Conservation (phyloP, 1,139 yeast genomes). For the Candida anutae region DNA sequence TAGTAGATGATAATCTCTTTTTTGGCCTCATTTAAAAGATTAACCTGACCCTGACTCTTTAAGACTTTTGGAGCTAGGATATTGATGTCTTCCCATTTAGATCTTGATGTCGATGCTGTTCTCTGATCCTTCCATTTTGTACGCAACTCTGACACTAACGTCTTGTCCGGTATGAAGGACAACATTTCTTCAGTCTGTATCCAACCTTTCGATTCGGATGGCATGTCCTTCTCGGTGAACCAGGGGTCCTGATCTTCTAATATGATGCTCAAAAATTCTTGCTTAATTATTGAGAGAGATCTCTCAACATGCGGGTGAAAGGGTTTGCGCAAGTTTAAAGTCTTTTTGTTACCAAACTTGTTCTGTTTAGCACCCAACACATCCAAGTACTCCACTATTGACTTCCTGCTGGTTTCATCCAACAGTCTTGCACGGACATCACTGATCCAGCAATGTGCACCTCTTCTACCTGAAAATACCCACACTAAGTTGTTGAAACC, state of each 20-base stretch:
- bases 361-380: slow-evolving; percentile 50
- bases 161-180: slow-evolving; percentile 52
- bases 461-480: slow-evolving; percentile 99
- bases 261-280: slow-evolving; percentile 57
- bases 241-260: slow-evolving; percentile 86
- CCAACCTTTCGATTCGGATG: slow-evolving; percentile 36
- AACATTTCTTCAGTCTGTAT: slow-evolving; percentile 47
- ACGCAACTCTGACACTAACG: slow-evolving; percentile 45
- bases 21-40: slow-evolving; percentile 59
- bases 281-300: slow-evolving; percentile 59
- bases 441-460: slow-evolving; percentile 98
- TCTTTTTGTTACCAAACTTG: slow-evolving; percentile 26
- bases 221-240: slow-evolving; percentile 17
- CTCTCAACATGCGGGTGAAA: slow-evolving; percentile 83
- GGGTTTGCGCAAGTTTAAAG: slow-evolving; percentile 61
- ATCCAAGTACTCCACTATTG: slow-evolving; percentile 78
- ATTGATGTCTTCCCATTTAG: slow-evolving; percentile 84
- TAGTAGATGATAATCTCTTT: slow-evolving; percentile 77
- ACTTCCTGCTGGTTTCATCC: slow-evolving; percentile 65
- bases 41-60: slow-evolving; percentile 30
- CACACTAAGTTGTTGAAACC: slow-evolving; percentile 82
- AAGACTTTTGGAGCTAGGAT: slow-evolving; percentile 41
- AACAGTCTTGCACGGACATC: slow-evolving; percentile 72
- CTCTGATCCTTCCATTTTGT: slow-evolving; percentile 34
- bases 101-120: slow-evolving; percentile 24